phyloP scores from a whole-genome alignment of 805 yeast species.

The Saturnispora besseyi region DNA sequence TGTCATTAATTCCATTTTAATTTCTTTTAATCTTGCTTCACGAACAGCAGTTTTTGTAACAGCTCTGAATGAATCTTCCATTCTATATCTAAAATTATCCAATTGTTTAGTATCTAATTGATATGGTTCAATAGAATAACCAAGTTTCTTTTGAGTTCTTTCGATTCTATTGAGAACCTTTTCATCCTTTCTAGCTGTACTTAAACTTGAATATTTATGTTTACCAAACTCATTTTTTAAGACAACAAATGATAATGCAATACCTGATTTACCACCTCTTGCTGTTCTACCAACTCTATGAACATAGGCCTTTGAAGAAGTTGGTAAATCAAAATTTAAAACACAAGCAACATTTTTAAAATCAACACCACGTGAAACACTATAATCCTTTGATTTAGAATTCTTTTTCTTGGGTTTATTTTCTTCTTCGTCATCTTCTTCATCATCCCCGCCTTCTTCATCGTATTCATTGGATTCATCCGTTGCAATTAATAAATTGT shows the following conservation, averaged over 20 bases:
- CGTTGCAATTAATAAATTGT: slow-evolving; percentile 83
- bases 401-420: slow-evolving; percentile 18
- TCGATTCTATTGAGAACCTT: slow-evolving; percentile 70
- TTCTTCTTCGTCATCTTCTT: slow-evolving; percentile 30
- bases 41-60: slow-evolving; percentile 83
- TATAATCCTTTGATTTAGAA: slow-evolving; percentile 54
- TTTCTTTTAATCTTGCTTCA: slow-evolving; percentile 87
- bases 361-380: slow-evolving; percentile 95
- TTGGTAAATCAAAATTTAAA: slow-evolving; percentile 87
- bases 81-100: slow-evolving; percentile 91
- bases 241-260: slow-evolving; percentile 87
- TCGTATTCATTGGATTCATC: slow-evolving; percentile 70
- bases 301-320: slow-evolving; percentile 78
- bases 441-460: slow-evolving; percentile 23
- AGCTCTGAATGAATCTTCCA: slow-evolving; percentile 94
- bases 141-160: slow-evolving; percentile 64
- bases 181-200: slow-evolving; percentile 74
- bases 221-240: slow-evolving; percentile 78
- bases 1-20: slow-evolving; percentile 76
- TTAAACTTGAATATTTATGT: slow-evolving; percentile 69
- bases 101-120: slow-evolving; percentile 87
- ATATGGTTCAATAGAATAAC: slow-evolving; percentile 75
- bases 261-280: slow-evolving; percentile 92
- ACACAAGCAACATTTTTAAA: slow-evolving; percentile 96
- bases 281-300: slow-evolving; percentile 98